Evolutionary conservation across 768 basidiomycete species (phyloP).

Genomic region (Ephemerocybe angulata): DNA sequence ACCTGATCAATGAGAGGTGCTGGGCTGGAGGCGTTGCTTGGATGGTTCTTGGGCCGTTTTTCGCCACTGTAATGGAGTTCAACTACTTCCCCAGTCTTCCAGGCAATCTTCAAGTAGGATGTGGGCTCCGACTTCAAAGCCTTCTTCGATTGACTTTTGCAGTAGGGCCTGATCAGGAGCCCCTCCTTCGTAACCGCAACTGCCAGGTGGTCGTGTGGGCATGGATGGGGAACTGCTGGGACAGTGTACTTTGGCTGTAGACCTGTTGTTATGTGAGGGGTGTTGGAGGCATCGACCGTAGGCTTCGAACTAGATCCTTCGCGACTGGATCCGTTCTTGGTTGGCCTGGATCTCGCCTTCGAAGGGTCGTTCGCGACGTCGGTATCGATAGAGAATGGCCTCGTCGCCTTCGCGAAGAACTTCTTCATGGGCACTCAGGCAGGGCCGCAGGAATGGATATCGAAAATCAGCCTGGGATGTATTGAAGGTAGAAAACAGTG

Average conservation of each 20-base stretch:
- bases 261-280: constrained; percentile 20
- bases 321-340: constrained; percentile 6
- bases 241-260: constrained; percentile 64
- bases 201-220: constrained; percentile 66
- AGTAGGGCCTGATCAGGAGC: constrained; percentile 62
- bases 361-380: background rate
- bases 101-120: constrained; percentile 44
- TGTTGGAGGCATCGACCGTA: constrained; percentile 13
- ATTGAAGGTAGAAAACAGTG: too few relatives aligned
- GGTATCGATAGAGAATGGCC: constrained; percentile 26
- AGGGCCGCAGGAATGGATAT: background rate
- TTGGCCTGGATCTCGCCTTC: background rate
- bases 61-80: constrained; percentile 38
- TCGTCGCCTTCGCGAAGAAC: constrained; percentile 38
- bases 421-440: constrained; percentile 32
- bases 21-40: background rate
- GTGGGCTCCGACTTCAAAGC: constrained; percentile 17
- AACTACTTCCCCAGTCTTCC: constrained; percentile 46
- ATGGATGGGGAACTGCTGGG: constrained; percentile 72
- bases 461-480: too few relatives aligned
- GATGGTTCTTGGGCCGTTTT: constrained; percentile 35
- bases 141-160: constrained; percentile 21
- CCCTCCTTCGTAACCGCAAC: constrained; percentile 57
- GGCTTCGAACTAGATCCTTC: constrained; percentile 3
- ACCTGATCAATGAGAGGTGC: constrained; percentile 25